Conservation (phyloP, 805 yeast species). For the Barnettozyma sucrosica region DNA sequence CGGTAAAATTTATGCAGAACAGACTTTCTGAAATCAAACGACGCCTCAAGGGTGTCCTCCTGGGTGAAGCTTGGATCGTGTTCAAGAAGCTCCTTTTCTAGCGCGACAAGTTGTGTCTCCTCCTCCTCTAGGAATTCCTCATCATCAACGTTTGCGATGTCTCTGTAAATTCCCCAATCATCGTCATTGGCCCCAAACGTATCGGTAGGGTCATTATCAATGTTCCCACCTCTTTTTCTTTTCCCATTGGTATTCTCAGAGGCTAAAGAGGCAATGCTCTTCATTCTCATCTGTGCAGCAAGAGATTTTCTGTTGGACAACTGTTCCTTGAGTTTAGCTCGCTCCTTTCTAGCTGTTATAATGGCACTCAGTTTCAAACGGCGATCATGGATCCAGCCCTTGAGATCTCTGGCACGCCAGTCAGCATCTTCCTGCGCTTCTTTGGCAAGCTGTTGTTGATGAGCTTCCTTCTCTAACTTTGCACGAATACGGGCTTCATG, state of each 20-base stretch:
- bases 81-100: conserved; percentile 74
- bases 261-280: conserved; percentile 81
- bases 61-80: conserved; percentile 80
- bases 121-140: conserved; percentile 79
- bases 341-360: conserved; percentile 60
- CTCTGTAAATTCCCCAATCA: conserved; percentile 90
- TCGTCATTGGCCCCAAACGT: conserved; percentile 94
- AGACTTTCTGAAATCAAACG: conserved; percentile 80
- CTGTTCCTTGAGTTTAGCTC: conserved; percentile 66
- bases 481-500: conserved; percentile 84
- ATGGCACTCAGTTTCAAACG: conserved; percentile 52
- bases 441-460: conserved; percentile 52
- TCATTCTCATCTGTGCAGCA: conserved; percentile 92
- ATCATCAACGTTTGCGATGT: conserved; percentile 68
- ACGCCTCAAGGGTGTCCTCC: conserved; percentile 78
- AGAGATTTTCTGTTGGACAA: conserved; percentile 83
- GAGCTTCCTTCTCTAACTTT: conserved; percentile 68
- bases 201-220: conserved; percentile 88
- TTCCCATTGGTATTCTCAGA: conserved; percentile 51
- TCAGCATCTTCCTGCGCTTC: conserved; percentile 60
- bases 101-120: conserved; percentile 45
- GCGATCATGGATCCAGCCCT: conserved; percentile 74
- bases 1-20: conserved; percentile 76
- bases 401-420: conserved; percentile 71
- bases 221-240: conserved; percentile 54